Conservation (phyloP, 176 grass and related monocot species). For the Saccharum officinarum region DNA sequence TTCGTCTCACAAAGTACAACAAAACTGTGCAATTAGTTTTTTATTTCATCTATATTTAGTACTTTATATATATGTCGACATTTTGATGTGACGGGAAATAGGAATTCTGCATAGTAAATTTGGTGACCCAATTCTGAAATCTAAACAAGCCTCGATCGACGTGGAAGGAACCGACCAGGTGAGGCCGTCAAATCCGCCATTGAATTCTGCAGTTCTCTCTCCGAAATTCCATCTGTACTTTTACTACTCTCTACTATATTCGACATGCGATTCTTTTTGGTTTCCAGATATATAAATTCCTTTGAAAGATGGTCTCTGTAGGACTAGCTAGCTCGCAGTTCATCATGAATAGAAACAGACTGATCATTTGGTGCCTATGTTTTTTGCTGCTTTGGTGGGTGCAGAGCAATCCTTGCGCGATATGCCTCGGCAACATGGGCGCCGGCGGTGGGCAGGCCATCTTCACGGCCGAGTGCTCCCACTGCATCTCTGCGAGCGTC, state of each 20-base stretch:
- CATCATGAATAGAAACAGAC: not conserved
- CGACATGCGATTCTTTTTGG: not conserved
- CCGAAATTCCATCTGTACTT: not conserved
- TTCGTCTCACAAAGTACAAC: too few species aligned
- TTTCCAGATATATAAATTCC: not conserved
- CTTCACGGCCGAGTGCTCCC: conserved; percentile 75
- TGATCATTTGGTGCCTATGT: not conserved
- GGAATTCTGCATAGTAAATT: too few species aligned
- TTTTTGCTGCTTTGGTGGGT: not conserved
- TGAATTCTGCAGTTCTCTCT: not conserved
- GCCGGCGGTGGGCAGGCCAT: conserved; percentile 42
- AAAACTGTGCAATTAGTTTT: too few species aligned
- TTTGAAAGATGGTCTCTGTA: not conserved
- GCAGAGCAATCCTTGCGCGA: conserved; percentile 56
- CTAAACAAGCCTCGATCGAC: too few species aligned
- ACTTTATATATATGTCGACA: too few species aligned
- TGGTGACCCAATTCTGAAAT: too few species aligned
- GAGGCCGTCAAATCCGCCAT: not conserved
- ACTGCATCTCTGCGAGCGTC: conserved; percentile 59
- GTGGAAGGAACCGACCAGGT: conserved; percentile 33
- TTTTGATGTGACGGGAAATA: too few species aligned
- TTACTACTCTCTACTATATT: too few species aligned
- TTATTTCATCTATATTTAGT: too few species aligned
- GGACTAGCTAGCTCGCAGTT: not conserved
- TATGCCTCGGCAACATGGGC: conserved; percentile 52